Conservation (phyloP, 2,329 filamentous ascomycete species). For the Cordyceps farinosa region DNA sequence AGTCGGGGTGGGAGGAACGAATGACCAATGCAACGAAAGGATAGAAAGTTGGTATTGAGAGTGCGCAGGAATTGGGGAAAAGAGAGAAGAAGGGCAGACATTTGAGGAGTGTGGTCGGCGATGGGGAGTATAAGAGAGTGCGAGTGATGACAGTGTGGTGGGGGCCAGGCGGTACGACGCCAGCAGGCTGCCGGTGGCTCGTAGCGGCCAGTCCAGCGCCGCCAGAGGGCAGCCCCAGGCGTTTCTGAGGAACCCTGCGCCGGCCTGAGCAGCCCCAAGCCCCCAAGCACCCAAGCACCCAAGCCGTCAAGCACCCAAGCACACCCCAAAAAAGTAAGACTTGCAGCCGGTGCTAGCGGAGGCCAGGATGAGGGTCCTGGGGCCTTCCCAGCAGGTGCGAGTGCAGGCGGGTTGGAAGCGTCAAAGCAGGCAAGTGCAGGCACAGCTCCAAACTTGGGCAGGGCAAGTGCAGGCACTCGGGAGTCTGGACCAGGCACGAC, state of each 20-base stretch:
- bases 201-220: not conserved
- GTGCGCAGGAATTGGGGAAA: not conserved
- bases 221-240: not conserved
- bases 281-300: no score
- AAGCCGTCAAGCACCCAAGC: not conserved
- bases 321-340: not conserved
- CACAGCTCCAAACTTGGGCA: not conserved
- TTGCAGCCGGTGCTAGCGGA: not conserved
- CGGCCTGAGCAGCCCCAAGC: not conserved
- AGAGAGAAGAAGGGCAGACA: not conserved
- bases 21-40: slow-evolving; percentile 4
- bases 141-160: slow-evolving; percentile 13
- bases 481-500: not conserved
- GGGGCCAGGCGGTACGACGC: slow-evolving; percentile 13
- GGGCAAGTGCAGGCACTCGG: not conserved
- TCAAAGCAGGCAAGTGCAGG: not conserved
- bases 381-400: not conserved
- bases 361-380: not conserved
- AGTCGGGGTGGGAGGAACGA: not conserved
- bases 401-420: not conserved
- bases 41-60: not conserved
- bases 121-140: slow-evolving; percentile 14
- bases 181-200: not conserved
- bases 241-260: not conserved
- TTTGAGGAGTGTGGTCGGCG: slow-evolving; percentile 15